Conservation (phyloP, 768 basidiomycete genomes). For the Clitopilus hobsonii region DNA sequence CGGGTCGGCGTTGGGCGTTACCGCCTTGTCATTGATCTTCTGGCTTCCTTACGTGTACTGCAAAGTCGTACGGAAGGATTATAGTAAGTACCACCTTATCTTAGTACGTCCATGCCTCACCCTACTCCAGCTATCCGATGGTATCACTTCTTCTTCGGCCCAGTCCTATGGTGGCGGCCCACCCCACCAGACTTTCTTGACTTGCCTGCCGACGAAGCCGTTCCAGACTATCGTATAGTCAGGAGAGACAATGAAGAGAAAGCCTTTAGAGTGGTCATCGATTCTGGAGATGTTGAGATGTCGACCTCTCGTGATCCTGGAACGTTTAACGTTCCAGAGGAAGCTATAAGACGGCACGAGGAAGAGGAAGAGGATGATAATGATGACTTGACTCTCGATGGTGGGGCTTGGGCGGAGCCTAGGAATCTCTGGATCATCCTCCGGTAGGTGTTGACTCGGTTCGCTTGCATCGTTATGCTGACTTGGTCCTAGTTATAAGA, state of each 20-base stretch:
- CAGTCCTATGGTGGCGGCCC: slow-evolving; percentile 18
- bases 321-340: background rate
- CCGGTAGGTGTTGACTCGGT: slow-evolving; percentile 1
- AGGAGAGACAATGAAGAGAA: slow-evolving; percentile 8
- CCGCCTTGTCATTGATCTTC: slow-evolving; percentile 18
- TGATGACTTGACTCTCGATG: slow-evolving; percentile 17
- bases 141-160: slow-evolving; percentile 26
- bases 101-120: background rate
- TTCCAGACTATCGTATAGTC: slow-evolving; percentile 22
- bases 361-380: background rate
- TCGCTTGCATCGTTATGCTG: background rate
- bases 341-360: background rate
- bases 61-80: slow-evolving; percentile 21
- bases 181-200: slow-evolving; percentile 16
- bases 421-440: slow-evolving; percentile 21
- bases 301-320: background rate
- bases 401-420: slow-evolving; percentile 20
- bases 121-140: slow-evolving; percentile 15
- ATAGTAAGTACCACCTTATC: slow-evolving; percentile 12
- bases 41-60: slow-evolving; percentile 24
- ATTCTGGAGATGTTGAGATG: background rate
- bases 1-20: slow-evolving; percentile 14
- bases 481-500: slow-evolving; percentile 12
- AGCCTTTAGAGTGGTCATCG: background rate
- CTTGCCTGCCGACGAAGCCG: slow-evolving; percentile 7